These are phyloP conservation scores for Heterobasidion occidentale DNA, from an alignment of 1,284 basidiomycete genomes.

Conservation along the genomic window DNA sequence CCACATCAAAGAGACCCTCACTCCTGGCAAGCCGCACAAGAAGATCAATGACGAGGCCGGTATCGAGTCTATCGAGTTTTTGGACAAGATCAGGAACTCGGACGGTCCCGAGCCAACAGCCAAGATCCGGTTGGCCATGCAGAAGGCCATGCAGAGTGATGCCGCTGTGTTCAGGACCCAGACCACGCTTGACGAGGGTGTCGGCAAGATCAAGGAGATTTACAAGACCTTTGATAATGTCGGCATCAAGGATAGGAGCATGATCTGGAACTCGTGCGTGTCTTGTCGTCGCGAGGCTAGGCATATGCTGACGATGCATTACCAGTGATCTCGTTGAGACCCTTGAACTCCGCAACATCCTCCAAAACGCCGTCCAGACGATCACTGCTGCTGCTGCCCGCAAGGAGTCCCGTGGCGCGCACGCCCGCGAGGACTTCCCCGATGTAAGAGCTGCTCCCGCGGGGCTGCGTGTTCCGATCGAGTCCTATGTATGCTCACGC, in stretches of 20 bases:
- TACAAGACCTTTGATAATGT: conserved; percentile 87
- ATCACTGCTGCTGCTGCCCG: conserved; percentile 93
- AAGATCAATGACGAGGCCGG: conserved; percentile 85
- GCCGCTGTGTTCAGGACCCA: conserved; percentile 94
- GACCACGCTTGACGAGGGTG: conserved; percentile 86
- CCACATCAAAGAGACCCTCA: conserved; percentile 91
- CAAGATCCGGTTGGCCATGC: conserved; percentile 91
- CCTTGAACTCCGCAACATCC: conserved; percentile 92
- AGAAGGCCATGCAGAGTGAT: conserved; percentile 97
- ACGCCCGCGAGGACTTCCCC: conserved; percentile 94
- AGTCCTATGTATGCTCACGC: no score
- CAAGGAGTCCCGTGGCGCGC: conserved; percentile 96
- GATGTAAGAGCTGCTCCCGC: conserved; percentile 43
- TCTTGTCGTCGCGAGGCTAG: not conserved
- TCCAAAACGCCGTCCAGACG: conserved; percentile 94
- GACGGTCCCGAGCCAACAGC: conserved; percentile 84
- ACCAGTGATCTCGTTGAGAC: conserved; percentile 91
- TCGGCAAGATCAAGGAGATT: conserved; percentile 78
- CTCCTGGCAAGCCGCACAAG: conserved; percentile 90
- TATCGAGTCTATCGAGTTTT: conserved; percentile 77
- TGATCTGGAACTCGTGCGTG: conserved; percentile 97
- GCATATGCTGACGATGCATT: not conserved
- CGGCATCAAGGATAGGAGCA: conserved; percentile 94
- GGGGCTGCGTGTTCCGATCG: not conserved
- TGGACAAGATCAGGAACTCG: conserved; percentile 85